A percentile compares a stretch with the other conserved stretches of the same genome.
phyloP scores from a whole-genome alignment of 257 asterid genomes.

The Solanum rostratum region DNA sequence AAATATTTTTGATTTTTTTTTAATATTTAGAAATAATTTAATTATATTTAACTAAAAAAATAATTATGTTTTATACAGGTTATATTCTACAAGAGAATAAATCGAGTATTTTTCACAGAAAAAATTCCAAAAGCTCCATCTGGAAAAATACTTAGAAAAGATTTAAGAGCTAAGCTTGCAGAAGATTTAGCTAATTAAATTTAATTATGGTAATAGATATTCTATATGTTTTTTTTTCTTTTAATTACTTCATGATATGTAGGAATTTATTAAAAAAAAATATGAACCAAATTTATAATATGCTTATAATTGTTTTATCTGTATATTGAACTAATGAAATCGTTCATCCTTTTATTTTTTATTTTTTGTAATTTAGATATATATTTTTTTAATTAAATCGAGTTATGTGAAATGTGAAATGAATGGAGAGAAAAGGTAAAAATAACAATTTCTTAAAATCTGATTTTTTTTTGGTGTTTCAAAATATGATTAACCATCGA shows the following conservation, averaged over 20 bases:
- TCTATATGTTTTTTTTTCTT: background rate
- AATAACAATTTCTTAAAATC: no score
- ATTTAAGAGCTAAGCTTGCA: constrained; percentile 21
- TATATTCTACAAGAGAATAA: constrained; percentile 3
- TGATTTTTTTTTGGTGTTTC: no score
- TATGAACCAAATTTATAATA: background rate
- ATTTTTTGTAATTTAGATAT: no score
- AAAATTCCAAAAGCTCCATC: constrained; percentile 2
- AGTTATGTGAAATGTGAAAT: no score
- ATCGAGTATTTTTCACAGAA: background rate
- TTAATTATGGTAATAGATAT: background rate
- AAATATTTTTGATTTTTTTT: background rate
- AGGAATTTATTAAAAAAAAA: background rate
- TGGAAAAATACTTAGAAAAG: background rate
- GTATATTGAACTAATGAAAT: background rate
- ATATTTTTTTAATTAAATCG: no score
- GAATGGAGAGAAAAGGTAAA: no score
- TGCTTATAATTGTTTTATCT: background rate
- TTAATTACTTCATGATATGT: background rate
- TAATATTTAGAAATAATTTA: background rate
- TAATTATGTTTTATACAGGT: background rate
- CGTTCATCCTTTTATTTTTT: background rate
- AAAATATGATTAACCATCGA: no score
- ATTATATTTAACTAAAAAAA: rapidly evolving
- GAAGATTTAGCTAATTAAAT: background rate